These are phyloP conservation scores for Pythium aphanidermatum DNA, from an alignment of 352 stramenopile genomes.

Conservation along the genomic window DNA sequence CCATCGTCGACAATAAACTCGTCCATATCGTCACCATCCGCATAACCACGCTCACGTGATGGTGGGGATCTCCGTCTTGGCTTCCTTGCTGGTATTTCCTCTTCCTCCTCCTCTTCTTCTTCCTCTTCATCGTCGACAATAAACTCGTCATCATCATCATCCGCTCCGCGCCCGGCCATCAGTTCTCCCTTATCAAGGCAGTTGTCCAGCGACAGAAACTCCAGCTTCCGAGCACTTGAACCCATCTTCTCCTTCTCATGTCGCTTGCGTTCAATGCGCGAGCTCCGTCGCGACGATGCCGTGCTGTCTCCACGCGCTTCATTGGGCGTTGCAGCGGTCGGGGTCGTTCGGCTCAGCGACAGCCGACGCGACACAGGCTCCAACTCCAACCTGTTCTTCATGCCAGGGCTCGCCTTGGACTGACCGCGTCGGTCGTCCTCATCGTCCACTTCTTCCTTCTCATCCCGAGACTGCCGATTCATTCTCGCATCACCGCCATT, in stretches of 20 bases:
- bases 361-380: conserved; percentile 16
- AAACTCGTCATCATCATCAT: conserved; percentile 24
- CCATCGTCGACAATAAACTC: conserved; percentile 77
- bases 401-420: background rate
- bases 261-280: conserved; percentile 47
- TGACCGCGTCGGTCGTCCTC: background rate
- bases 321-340: background rate
- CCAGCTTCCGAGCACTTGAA: conserved; percentile 35
- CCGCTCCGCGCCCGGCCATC: background rate
- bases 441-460: background rate
- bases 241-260: conserved; percentile 37
- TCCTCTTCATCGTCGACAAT: conserved; percentile 30
- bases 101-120: conserved; percentile 11
- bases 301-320: conserved; percentile 14
- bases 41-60: conserved; percentile 27
- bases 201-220: conserved; percentile 62
- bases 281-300: conserved; percentile 49
- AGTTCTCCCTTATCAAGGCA: conserved; percentile 44
- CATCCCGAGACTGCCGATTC: background rate
- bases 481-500: too few relatives aligned
- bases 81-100: background rate
- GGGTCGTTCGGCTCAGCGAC: background rate
- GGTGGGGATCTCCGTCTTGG: background rate
- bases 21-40: conserved; percentile 59
- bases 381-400: conserved; percentile 6